Percentiles rank a stretch among this genome's conserved stretches.
Evolutionary conservation across 306 rosid genomes (phyloP).

Genomic region (Inga laurina): DNA sequence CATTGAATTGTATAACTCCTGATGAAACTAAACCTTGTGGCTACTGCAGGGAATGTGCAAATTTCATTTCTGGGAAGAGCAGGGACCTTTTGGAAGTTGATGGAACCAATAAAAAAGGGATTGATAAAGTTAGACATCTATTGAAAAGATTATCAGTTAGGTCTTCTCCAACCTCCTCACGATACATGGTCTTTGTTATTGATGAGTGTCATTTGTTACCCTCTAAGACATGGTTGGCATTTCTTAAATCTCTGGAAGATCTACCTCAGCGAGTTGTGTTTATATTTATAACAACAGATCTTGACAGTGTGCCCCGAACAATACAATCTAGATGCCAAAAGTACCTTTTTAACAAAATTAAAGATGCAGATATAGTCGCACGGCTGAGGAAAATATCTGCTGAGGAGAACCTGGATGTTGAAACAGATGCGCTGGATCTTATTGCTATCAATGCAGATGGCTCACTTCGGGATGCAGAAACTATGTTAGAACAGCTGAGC

Average conservation of each 20-base stretch:
- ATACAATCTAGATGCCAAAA: slow-evolving; percentile 95
- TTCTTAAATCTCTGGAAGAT: slow-evolving; percentile 91
- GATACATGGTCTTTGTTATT: slow-evolving; percentile 75
- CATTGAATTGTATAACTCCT: slow-evolving; percentile 83
- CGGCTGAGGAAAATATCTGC: slow-evolving; percentile 78
- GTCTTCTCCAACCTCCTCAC: slow-evolving; percentile 54
- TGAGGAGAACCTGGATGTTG: slow-evolving; percentile 79
- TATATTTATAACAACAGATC: slow-evolving; percentile 84
- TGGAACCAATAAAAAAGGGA: slow-evolving; percentile 83
- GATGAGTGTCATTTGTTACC: slow-evolving; percentile 95
- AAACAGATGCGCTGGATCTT: slow-evolving; percentile 87
- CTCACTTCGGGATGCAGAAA: slow-evolving; percentile 98
- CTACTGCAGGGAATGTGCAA: slow-evolving; percentile 82
- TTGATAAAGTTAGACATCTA: slow-evolving; percentile 73
- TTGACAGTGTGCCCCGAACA: slow-evolving; percentile 91
- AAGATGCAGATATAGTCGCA: slow-evolving; percentile 76
- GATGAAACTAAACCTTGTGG: slow-evolving; percentile 90
- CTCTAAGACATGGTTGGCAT: slow-evolving; percentile 91
- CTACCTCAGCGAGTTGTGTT: slow-evolving; percentile 88
- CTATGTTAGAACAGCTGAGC: slow-evolving; percentile 96
- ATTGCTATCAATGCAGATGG: slow-evolving; percentile 96
- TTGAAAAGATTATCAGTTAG: slow-evolving; percentile 56
- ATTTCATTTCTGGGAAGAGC: slow-evolving; percentile 74
- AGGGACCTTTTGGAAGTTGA: slow-evolving; percentile 80
- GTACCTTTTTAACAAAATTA: slow-evolving; percentile 89